Conservation (phyloP, 495 filamentous ascomycete species). For the Apiosordaria backusii region DNA sequence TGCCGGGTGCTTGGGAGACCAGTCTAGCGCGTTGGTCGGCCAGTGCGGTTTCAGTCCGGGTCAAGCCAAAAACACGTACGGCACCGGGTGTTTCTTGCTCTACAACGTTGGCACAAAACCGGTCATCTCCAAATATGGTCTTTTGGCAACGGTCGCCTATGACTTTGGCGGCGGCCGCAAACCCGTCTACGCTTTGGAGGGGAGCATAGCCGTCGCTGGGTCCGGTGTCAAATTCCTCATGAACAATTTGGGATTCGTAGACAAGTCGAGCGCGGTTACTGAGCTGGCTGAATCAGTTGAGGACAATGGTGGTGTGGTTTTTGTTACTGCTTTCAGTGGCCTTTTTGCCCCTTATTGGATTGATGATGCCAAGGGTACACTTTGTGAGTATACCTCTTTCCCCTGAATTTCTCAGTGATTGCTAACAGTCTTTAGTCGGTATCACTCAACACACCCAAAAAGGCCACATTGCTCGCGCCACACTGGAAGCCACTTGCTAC, state of each 20-base stretch:
- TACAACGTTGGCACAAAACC: conserved; percentile 92
- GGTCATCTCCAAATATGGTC: conserved; percentile 83
- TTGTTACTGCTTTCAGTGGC: conserved; percentile 94
- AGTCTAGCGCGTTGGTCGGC: conserved; percentile 87
- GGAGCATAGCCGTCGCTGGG: conserved; percentile 87
- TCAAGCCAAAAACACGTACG: conserved; percentile 92
- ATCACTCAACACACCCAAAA: conserved; percentile 88
- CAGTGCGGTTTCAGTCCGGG: conserved; percentile 87
- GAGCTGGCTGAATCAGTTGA: conserved; percentile 75
- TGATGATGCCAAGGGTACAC: conserved; percentile 88
- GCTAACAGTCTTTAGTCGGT: conserved; percentile 46
- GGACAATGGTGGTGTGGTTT: conserved; percentile 90
- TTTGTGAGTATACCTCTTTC: conserved; percentile 38
- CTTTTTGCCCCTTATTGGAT: conserved; percentile 99
- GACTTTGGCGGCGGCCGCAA: conserved; percentile 71
- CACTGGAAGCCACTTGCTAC: conserved; percentile 91
- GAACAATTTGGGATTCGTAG: conserved; percentile 84
- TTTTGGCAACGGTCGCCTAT: conserved; percentile 85
- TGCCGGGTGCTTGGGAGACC: conserved; percentile 85
- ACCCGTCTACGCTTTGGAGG: conserved; percentile 88
- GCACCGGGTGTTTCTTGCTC: conserved; percentile 91
- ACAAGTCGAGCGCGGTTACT: conserved; percentile 72
- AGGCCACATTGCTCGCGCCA: conserved; percentile 90
- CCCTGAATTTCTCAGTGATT: neutral
- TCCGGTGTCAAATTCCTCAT: conserved; percentile 86